Base-by-base conservation (phyloP, 139 green algal genomes). In the Yamagishiella unicocca region DNA sequence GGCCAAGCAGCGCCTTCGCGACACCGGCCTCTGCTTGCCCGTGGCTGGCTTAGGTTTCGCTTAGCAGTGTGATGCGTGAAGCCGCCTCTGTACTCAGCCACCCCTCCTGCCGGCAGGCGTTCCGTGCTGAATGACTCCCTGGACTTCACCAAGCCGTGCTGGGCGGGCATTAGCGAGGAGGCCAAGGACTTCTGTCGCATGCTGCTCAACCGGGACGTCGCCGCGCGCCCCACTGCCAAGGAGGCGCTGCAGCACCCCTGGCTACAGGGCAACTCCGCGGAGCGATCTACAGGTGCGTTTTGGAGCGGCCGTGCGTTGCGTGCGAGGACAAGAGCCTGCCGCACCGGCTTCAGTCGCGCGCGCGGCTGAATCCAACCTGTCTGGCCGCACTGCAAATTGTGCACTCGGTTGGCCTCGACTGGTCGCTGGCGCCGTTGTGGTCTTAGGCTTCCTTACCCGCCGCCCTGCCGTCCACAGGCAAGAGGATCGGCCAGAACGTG, bases 181-280 rank as follows among this genome's bases (percentile, higher is more conserved):
- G 96, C 92, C 55, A 96, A 97, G 86, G 93, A 96, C 87, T 98
- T 99, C 92, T 94, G 98, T 27, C 46, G 35, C 40, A 43, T 43
- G 33, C 88, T 98, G 78, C 92, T 98, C 21, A 45, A 88, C 82
- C 92, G 94, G 46, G 95, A 98, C 88, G 93, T 92, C 9, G 66
- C 46, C 31, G 79, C 94, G 87, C 93, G 96, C 10, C 95, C 94
- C 19, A 95, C 91, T 22, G 96, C 96, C 21, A 92, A 93, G 79
- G 91, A 97, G 55, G 95, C 95, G 31, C 89, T 98, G 74, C 87
- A 92, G 85, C 95, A 98, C 84, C 90, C 90, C 72, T 93, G 90
- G 90, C 90, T 93, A 24, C 35, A 54, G 22, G 90, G 90, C 78
- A 75, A 91, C 76, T 72, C 31, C 19, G 38, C 46, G 0, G 86